These are phyloP conservation scores for Patellaria atrata DNA, from an alignment of 495 filamentous ascomycete genomes.

Conservation along the genomic window DNA sequence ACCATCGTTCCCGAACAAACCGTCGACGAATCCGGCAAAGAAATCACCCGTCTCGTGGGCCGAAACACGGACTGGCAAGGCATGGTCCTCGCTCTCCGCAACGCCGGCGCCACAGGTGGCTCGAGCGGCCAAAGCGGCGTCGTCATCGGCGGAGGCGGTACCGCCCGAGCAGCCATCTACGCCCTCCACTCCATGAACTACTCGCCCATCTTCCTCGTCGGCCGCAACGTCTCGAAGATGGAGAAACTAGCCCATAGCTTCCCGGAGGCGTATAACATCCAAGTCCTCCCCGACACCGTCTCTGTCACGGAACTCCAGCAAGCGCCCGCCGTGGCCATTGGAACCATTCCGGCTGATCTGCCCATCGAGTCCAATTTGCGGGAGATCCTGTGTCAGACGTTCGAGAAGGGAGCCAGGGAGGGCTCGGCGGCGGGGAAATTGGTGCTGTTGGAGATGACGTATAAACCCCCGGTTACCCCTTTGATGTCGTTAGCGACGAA, in stretches of 20 bases:
- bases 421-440: conserved; percentile 22
- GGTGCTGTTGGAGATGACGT: conserved; percentile 90
- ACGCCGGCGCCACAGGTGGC: conserved; percentile 41
- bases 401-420: conserved; percentile 40
- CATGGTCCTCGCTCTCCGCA: conserved; percentile 70
- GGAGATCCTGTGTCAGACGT: conserved; percentile 47
- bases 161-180: conserved; percentile 82
- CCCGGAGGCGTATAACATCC: conserved; percentile 60
- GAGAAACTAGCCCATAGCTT: conserved; percentile 54
- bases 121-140: conserved; percentile 37
- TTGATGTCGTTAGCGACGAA: conserved; percentile 74
- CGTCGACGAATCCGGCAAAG: conserved; percentile 26
- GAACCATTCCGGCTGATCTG: conserved; percentile 79
- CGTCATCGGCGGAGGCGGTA: conserved; percentile 84
- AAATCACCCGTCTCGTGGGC: conserved; percentile 43
- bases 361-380: conserved; percentile 63
- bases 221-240: conserved; percentile 56
- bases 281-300: conserved; percentile 39
- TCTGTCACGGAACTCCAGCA: conserved; percentile 33
- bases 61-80: conserved; percentile 96
- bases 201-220: conserved; percentile 73
- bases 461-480: conserved; percentile 70
- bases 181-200: conserved; percentile 73
- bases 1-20: conserved; percentile 52
- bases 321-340: conserved; percentile 60